A percentile compares a stretch with the other conserved stretches of the same genome.
phyloP scores from a whole-genome alignment of 2,329 filamentous ascomycete species.

The Fonsecaea nubica region DNA sequence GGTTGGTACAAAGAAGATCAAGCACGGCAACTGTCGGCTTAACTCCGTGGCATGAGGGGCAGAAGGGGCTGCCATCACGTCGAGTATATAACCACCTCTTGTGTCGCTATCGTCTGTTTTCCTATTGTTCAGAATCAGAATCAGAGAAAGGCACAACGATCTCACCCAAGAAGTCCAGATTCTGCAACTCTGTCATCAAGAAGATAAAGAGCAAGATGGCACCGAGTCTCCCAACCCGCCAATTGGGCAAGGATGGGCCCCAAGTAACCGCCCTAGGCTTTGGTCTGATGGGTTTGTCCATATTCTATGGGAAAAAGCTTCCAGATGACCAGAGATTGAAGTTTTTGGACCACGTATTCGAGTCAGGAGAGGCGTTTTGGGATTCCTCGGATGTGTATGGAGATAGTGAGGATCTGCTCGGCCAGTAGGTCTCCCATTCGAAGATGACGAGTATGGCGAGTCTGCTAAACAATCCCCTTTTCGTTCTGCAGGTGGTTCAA shows the following conservation, averaged over 20 bases:
- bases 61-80: not conserved
- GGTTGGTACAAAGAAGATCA: not conserved
- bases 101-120: not conserved
- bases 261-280: conserved; percentile 42
- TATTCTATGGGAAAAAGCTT: conserved; percentile 43
- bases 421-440: conserved; percentile 41
- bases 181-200: not conserved
- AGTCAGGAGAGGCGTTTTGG: conserved; percentile 31
- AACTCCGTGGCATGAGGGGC: not conserved
- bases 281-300: conserved; percentile 42
- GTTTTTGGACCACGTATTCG: conserved; percentile 49
- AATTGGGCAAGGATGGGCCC: conserved; percentile 43
- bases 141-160: not conserved
- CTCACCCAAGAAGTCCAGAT: not conserved
- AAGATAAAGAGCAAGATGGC: conserved; percentile 2
- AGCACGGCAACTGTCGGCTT: not conserved
- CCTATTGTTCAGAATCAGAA: not conserved
- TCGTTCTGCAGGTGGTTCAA: conserved; percentile 54
- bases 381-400: conserved; percentile 49
- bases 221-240: conserved; percentile 32
- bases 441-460: not conserved
- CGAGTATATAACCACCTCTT: not conserved
- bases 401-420: conserved; percentile 54
- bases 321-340: conserved; percentile 54
- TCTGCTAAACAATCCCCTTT: not conserved